Percentiles rank a stretch among this genome's conserved stretches.
Conservation (phyloP, 306 rosid species). For the Nissolia schottii region DNA sequence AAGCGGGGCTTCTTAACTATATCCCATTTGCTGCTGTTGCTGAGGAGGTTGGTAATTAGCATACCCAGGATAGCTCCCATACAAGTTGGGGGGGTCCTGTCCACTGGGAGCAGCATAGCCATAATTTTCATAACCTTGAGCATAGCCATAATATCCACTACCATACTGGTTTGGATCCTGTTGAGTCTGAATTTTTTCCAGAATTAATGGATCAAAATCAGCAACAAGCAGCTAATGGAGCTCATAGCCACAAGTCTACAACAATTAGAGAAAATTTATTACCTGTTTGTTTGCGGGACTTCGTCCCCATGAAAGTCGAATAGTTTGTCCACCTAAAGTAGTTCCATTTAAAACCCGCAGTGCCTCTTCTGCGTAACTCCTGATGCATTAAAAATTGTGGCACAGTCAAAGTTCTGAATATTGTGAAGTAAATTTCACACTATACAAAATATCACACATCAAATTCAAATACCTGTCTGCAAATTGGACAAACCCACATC, state of each 20-base stretch:
- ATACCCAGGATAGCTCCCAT: conserved; percentile 68
- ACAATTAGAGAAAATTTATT: neutral
- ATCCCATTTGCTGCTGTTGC: conserved; percentile 78
- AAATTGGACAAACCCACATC: conserved; percentile 97
- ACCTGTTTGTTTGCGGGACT: conserved; percentile 98
- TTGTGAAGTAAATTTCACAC: neutral
- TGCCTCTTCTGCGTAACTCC: conserved; percentile 92
- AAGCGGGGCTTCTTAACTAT: conserved; percentile 37
- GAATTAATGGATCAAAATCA: conserved; percentile 1
- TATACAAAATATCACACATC: neutral
- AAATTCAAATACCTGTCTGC: conserved; percentile 67
- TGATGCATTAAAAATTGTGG: conserved; percentile 23
- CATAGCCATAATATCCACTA: conserved; percentile 70
- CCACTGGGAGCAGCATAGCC: conserved; percentile 71
- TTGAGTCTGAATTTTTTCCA: conserved; percentile 54
- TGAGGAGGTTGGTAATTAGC: conserved; percentile 75
- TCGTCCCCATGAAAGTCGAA: conserved; percentile 97
- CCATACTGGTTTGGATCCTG: conserved; percentile 68
- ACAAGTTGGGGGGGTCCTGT: conserved; percentile 85
- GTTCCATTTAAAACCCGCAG: conserved; percentile 64
- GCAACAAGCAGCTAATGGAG: neutral
- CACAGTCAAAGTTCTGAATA: neutral
- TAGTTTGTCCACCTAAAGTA: conserved; percentile 74
- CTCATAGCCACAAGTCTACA: neutral
- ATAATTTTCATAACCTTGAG: conserved; percentile 76